Evolutionary conservation across 352 stramenopile species (phyloP), one percentile per base, ranked within the genome.

Genomic region (Thraustochytrium sp.): DNA sequence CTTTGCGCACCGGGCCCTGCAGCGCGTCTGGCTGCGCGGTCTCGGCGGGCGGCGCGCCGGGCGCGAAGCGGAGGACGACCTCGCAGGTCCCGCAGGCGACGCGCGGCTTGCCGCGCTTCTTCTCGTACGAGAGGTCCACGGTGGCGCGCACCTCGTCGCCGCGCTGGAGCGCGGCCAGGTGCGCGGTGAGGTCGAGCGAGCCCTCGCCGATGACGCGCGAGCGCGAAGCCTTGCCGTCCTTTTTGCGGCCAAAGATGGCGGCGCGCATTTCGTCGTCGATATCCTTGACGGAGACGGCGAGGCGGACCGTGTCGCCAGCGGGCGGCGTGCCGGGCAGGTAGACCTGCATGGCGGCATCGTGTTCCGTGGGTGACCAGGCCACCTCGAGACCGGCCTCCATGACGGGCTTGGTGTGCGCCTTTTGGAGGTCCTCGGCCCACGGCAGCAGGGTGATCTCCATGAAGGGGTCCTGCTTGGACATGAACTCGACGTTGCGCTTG

Each of bases 381-480:
- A 80, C 68, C 38, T 80, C 23, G 18, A 75, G 76, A 13, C 68
- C 68, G n/a, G 5, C 68, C 18, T 44, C 31, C n/a, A 26, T 75
- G n/a, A 40, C 23, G 13, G 31, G 37, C 38, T 72, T 77, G 29
- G 65, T 77, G 9, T 72, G 8, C 1, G 23, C 46, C 23, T 72
- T 5, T 31, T 80, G 68, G 4, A 40, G 42, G 13, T 80, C 44
- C 23, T 44, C 49, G 2, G n/a, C 46, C 68, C 68, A 80, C 23
- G 68, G 68, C 9, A 61, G n/a, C 8, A 80, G 68, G 5, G 29
- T 51, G 48, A 64, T n/a, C 38, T 65, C 31, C n/a, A 80, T n/a
- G 44, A 65, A 63, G 21, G 68, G 68, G 29, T 80, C 68, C 34
- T 80, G 68, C 53, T 80, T 80, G 68, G 46, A 46, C 34, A 80